Percentiles rank a stretch among this genome's conserved stretches.
These are phyloP conservation scores for Elymus sibiricus DNA, from an alignment of 176 grass and related monocot genomes.

Conservation along the genomic window DNA sequence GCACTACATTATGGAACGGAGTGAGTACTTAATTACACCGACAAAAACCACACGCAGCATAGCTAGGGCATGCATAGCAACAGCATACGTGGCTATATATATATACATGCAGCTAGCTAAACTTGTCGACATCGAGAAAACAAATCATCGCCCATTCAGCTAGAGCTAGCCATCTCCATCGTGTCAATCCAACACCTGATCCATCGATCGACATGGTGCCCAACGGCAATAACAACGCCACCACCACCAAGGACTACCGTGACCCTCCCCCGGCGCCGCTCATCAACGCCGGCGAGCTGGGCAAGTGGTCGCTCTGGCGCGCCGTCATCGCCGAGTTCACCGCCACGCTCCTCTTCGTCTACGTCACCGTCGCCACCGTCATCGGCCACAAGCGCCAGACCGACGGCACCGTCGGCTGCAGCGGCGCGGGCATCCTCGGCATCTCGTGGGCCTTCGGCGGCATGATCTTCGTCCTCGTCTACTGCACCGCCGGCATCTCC, in stretches of 20 bases:
- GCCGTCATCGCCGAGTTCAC: constrained; percentile 37
- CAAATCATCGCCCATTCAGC: background rate
- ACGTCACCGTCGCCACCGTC: constrained; percentile 23
- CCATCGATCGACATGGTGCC: background rate
- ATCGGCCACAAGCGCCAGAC: constrained; percentile 26
- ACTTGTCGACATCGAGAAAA: background rate
- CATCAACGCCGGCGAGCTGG: constrained; percentile 17
- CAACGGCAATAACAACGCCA: background rate
- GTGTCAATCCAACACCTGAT: too few relatives aligned
- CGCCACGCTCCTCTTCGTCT: constrained; percentile 32
- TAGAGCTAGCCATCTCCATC: too few relatives aligned
- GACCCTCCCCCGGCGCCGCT: constrained; percentile 26
- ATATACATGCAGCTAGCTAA: background rate
- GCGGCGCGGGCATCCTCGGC: constrained; percentile 67
- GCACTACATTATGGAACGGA: too few relatives aligned
- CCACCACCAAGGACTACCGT: background rate
- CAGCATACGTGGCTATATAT: background rate
- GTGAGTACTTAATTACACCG: background rate
- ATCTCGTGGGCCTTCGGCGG: constrained; percentile 91
- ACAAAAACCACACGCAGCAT: background rate
- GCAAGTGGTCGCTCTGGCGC: constrained; percentile 36
- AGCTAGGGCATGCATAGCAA: background rate
- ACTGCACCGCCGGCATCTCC: constrained; percentile 91
- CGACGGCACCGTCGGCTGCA: background rate
- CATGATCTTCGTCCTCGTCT: constrained; percentile 93